Percentiles rank a stretch among this genome's conserved stretches.
Conservation (phyloP, 169 alveolate species). For the Cryptosporidium felis region DNA sequence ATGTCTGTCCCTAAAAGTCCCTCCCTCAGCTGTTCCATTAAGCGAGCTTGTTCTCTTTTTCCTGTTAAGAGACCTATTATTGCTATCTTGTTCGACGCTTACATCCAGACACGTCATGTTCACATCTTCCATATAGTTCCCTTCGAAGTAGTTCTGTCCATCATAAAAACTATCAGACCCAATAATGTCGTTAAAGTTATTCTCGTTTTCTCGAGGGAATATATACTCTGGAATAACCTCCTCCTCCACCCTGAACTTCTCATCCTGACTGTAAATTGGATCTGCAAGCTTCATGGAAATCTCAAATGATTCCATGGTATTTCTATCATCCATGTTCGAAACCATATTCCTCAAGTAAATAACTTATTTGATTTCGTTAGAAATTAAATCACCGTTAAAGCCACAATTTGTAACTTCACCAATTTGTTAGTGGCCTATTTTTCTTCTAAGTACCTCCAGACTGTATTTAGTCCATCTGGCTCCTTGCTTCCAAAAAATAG, state of each 20-base stretch:
- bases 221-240: constrained; percentile 37
- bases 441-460: too few relatives aligned
- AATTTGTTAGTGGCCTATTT: too few relatives aligned
- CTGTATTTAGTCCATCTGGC: too few relatives aligned
- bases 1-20: constrained; percentile 7
- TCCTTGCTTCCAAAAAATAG: too few relatives aligned
- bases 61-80: neutral
- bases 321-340: constrained; percentile 18
- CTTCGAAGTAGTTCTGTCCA: constrained; percentile 3
- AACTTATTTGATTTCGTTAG: neutral
- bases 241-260: neutral
- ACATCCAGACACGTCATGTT: neutral
- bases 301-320: constrained; percentile 25
- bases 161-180: neutral
- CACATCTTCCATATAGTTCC: constrained; percentile 8
- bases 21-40: neutral
- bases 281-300: constrained; percentile 40
- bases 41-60: neutral
- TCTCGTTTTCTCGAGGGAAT: constrained; percentile 19
- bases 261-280: constrained; percentile 30
- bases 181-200: neutral
- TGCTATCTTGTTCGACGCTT: neutral
- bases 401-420: too few relatives aligned
- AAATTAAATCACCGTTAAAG: neutral
- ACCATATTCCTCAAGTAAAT: constrained; percentile 6